These are phyloP conservation scores for Yarrowia keelungensis DNA, from an alignment of 805 yeast genomes.

Conservation along the genomic window DNA sequence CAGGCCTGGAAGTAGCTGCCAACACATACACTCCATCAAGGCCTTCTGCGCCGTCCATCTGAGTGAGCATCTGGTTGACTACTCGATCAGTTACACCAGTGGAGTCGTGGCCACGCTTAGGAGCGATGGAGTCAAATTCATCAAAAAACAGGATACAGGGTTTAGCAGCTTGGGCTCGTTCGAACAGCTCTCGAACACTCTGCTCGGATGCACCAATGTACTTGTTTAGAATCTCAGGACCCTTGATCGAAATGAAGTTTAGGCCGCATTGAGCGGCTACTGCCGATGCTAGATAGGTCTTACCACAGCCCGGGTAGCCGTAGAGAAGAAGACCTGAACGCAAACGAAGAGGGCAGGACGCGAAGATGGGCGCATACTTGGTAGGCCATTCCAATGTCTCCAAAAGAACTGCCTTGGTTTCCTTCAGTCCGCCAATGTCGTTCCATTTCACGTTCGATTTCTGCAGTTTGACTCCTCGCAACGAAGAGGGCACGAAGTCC, in stretches of 20 bases:
- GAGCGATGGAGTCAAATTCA: constrained; percentile 96
- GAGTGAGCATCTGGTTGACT: constrained; percentile 94
- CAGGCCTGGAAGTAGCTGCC: constrained; percentile 97
- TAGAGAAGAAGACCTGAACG: constrained; percentile 89
- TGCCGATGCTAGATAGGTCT: constrained; percentile 90
- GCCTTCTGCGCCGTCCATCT: constrained; percentile 99
- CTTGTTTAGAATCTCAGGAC: constrained; percentile 93
- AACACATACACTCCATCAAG: constrained; percentile 94
- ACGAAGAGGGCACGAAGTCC: constrained; percentile 77
- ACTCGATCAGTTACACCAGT: constrained; percentile 98
- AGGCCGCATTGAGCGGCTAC: constrained; percentile 93
- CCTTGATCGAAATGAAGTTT: constrained; percentile 91
- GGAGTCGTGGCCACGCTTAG: constrained; percentile 96
- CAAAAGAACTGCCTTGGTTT: constrained; percentile 74
- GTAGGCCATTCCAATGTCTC: constrained; percentile 98
- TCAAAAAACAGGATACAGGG: constrained; percentile 94
- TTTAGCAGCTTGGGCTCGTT: constrained; percentile 91
- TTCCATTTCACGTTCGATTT: constrained; percentile 79
- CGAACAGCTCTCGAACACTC: constrained; percentile 89
- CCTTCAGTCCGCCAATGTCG: constrained; percentile 86
- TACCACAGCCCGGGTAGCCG: constrained; percentile 98
- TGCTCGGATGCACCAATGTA: constrained; percentile 98
- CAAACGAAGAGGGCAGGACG: constrained; percentile 81
- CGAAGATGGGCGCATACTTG: constrained; percentile 93
- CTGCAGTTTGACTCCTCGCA: constrained; percentile 86